Percentiles rank a stretch among this genome's conserved stretches.
Conservation (phyloP, 495 filamentous ascomycete genomes). For the Mytilinidion resinicola region DNA sequence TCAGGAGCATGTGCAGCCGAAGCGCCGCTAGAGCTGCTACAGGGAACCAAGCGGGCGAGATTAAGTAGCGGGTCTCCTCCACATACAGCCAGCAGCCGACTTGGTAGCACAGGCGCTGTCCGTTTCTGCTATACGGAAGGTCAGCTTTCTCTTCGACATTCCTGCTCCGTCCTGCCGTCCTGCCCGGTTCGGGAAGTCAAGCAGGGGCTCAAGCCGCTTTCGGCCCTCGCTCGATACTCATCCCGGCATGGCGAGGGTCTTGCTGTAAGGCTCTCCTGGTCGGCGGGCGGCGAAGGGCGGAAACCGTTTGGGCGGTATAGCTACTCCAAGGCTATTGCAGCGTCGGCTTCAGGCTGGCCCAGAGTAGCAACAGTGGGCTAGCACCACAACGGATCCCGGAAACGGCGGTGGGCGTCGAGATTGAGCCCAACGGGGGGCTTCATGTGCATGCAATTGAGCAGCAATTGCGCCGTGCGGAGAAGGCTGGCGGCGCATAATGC, state of each 20-base stretch:
- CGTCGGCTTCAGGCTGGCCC: background rate
- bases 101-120: background rate
- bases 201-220: background rate
- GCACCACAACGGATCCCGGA: too few species aligned
- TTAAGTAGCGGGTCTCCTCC: slow-evolving; percentile 15
- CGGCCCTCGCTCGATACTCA: background rate
- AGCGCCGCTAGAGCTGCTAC: slow-evolving; percentile 15
- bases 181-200: background rate
- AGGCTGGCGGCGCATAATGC: slow-evolving; percentile 16
- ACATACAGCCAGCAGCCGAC: slow-evolving; percentile 4
- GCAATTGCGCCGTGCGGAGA: slow-evolving; percentile 15
- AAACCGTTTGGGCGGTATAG: slow-evolving; percentile 2
- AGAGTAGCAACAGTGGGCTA: too few species aligned
- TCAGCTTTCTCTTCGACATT: background rate
- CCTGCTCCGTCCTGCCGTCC: background rate
- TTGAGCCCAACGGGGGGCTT: slow-evolving; percentile 17
- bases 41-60: slow-evolving; percentile 11
- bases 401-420: slow-evolving; percentile 6
- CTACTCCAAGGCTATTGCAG: background rate
- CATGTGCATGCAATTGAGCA: slow-evolving; percentile 12
- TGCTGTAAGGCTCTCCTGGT: background rate
- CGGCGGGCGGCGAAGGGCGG: background rate
- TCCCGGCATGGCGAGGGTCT: background rate
- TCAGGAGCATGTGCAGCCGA: slow-evolving; percentile 13
- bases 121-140: background rate